Evolutionary conservation across 2,329 filamentous ascomycete species (phyloP).

Genomic region (Epichloe typhina): DNA sequence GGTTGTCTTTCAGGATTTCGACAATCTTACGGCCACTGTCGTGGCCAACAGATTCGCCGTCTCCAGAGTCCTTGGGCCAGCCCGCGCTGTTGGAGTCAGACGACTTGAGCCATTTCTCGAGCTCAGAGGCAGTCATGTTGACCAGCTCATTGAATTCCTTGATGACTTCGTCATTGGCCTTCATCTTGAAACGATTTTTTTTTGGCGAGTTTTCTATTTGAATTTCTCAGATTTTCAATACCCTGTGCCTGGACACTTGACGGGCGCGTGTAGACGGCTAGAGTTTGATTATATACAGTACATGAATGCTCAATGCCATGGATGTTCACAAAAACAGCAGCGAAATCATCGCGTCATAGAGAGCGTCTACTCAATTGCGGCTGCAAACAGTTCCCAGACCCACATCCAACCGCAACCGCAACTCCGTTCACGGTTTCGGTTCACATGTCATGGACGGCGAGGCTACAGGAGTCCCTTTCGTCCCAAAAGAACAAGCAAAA

Average conservation of each 20-base stretch:
- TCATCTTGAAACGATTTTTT: slow-evolving; percentile 7
- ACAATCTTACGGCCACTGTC: slow-evolving; percentile 51
- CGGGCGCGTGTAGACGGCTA: not conserved
- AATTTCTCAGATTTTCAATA: not conserved
- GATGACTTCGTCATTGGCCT: slow-evolving; percentile 17
- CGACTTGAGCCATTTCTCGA: slow-evolving; percentile 47
- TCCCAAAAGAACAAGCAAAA: no score
- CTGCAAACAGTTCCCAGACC: not conserved
- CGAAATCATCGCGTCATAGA: slow-evolving; percentile 6
- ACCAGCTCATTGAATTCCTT: slow-evolving; percentile 53
- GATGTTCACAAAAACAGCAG: not conserved
- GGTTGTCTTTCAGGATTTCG: slow-evolving; percentile 48
- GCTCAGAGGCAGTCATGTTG: slow-evolving; percentile 49
- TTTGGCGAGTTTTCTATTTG: not conserved
- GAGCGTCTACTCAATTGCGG: not conserved
- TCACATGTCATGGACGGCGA: not conserved
- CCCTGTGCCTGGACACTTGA: not conserved
- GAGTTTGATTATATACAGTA: not conserved
- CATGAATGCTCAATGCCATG: not conserved
- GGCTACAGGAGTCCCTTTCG: no score
- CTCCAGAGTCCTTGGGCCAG: slow-evolving; percentile 43
- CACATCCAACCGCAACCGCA: not conserved
- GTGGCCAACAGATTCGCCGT: slow-evolving; percentile 50
- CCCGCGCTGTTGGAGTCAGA: slow-evolving; percentile 45
- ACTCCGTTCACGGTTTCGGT: not conserved